Base-by-base conservation (phyloP, 78 protist genomes). In the Dictyostelium purpureum region DNA sequence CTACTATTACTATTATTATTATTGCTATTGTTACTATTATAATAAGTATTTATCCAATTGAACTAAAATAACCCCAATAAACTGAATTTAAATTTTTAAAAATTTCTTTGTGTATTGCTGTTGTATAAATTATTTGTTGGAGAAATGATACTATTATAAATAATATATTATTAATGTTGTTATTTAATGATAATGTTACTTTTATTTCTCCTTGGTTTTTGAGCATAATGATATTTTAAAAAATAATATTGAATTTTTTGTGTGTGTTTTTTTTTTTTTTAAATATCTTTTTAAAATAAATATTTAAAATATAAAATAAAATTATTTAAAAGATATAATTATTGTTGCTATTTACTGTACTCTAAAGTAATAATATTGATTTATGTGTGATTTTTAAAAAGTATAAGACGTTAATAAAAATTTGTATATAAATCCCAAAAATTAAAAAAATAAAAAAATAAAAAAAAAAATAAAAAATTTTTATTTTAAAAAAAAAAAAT, bases 61-160 rank as follows among this genome's bases (percentile, higher is more conserved):
- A 57, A 57, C 66, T 57, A 26, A 24, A 57, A 57, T 57, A 57
- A 57, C 66, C 66, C 66, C 66, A 57, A 57, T 57, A 57, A n/a
- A n/a, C n/a, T n/a, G n/a, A n/a, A n/a, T n/a, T n/a, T n/a, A n/a
- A n/a, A n/a, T n/a, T n/a, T n/a, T n/a, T n/a, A n/a, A n/a, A n/a
- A n/a, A n/a, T n/a, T n/a, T n/a, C n/a, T n/a, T n/a, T n/a, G n/a
- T n/a, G n/a, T n/a, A n/a, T n/a, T n/a, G n/a, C n/a, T n/a, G n/a
- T n/a, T n/a, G n/a, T n/a, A n/a, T n/a, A n/a, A n/a, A n/a, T n/a
- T n/a, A n/a, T n/a, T n/a, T n/a, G n/a, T n/a, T n/a, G n/a, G n/a
- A n/a, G n/a, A n/a, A n/a, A n/a, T n/a, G n/a, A n/a, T n/a, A n/a
- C n/a, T n/a, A n/a, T n/a, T n/a, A n/a, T n/a, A n/a, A n/a, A n/a